Evolutionary conservation across 2,329 filamentous ascomycete genomes (phyloP).

Genomic region (Xylaria sp.): DNA sequence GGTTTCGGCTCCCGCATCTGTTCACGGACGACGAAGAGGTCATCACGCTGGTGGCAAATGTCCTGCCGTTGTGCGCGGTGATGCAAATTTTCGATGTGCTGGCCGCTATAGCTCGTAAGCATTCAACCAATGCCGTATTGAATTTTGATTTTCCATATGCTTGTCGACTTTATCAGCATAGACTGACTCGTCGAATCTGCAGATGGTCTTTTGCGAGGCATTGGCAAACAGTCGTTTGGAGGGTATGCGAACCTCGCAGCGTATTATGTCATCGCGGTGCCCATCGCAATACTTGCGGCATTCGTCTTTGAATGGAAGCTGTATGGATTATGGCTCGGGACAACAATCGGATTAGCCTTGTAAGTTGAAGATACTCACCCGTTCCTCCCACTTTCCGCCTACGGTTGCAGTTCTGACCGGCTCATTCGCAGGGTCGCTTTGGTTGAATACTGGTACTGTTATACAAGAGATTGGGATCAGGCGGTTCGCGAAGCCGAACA

Average conservation of each 20-base stretch:
- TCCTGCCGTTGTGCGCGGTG: slow-evolving; percentile 80
- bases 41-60: slow-evolving; percentile 67
- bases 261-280: slow-evolving; percentile 87
- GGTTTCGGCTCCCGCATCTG: slow-evolving; percentile 75
- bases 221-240: slow-evolving; percentile 87
- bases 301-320: slow-evolving; percentile 81
- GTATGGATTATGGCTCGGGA: slow-evolving; percentile 80
- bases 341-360: slow-evolving; percentile 73
- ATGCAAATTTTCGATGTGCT: slow-evolving; percentile 91
- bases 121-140: too few species aligned
- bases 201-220: slow-evolving; percentile 80
- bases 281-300: slow-evolving; percentile 77
- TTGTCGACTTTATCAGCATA: background rate
- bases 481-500: slow-evolving; percentile 59
- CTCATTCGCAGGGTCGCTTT: slow-evolving; percentile 49
- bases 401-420: slow-evolving; percentile 1
- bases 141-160: background rate
- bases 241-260: slow-evolving; percentile 86
- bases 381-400: background rate
- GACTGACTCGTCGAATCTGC: background rate
- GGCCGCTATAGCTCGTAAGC: slow-evolving; percentile 68
- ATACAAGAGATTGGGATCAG: slow-evolving; percentile 58
- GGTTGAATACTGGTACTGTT: slow-evolving; percentile 60
- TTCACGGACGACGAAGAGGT: slow-evolving; percentile 79
- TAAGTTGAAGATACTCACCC: slow-evolving; percentile 44